Evolutionary conservation across 495 filamentous ascomycete genomes (phyloP), one percentile per base, ranked within the genome.

Genomic region (Podospora pseudocomata): DNA sequence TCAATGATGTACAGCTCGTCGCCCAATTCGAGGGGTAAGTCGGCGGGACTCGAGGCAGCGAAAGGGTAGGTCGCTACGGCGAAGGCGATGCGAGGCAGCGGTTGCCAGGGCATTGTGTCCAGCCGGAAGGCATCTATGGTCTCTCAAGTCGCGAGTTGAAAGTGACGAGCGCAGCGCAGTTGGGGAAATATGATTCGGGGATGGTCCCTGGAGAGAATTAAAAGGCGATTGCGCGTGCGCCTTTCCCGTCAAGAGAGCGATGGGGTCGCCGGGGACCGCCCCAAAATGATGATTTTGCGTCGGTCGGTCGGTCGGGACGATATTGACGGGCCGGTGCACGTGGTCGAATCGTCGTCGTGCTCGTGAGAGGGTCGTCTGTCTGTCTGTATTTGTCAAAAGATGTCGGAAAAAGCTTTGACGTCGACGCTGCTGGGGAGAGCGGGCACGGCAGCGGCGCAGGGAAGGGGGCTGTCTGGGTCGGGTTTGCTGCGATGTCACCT

Each of bases 1-100:
- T 99, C 95, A 75, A 99, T 97, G 66, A 99, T 96, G 80, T 99
- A 99, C 64, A 99, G 83, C 79, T 98, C 95, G 84, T 99, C 95
- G 75, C 95, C 95, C 30, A 99, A 89, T 79, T 99, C 93, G 73
- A 99, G 87, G 16, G 95, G 94, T n/a, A 99, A 88, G 79, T 99
- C 95, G 72, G 92, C 92, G 32, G 94, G 88, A 67, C 88, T 90
- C 39, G 90, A 89, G 60, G 95, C 90, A 67, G 89, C 86, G 80
- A 98, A 99, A 34, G 95, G 95, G 76, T 93, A 94, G 69, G 89
- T 91, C 77, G 94, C 94, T 77, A 99, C 91, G 69, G 94, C 96
- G 81, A 97, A 98, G 73, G 93, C 95, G 82, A 99, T 97, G 73
- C 92, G 93, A 79, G 94, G 93, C 78, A 99, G 86, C 68, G 95